Evolutionary conservation across 1,284 basidiomycete species (phyloP), one percentile per base, ranked within the genome.

Genomic region (Pisolithus thermaeus): DNA sequence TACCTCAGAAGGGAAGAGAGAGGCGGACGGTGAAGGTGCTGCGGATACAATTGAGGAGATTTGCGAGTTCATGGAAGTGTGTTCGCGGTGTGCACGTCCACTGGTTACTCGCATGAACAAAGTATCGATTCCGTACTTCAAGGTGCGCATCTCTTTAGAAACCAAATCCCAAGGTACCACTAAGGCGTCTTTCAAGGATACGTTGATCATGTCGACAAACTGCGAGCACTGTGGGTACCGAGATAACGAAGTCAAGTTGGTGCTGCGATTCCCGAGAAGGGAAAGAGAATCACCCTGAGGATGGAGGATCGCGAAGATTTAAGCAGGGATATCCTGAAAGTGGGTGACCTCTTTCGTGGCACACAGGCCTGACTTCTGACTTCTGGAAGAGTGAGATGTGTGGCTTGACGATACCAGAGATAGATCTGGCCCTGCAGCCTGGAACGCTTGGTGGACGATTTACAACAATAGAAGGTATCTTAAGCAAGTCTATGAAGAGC

Each of bases 171-270:
- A 27, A 25, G 22, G 45, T 8, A 8, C 18, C 42, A n/a, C 39
- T 23, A 22, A 38, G 4, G 7, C 36, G 11, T 12, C 49, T 25
- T n/a, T 35, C 28, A 56, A 94, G 90, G 94, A 99, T 64, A 89
- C 96, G 54, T 75, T 99, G 56, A 95, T 99, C 72, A 99, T 99
- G 96, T 97, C 95, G 25, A 96, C 95, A 25, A 97, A 97, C 66
- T 99, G 97, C 70, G 91, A 93, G 51, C 71, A 75, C 51, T 99
- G 96, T 69, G 96, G 96, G 1, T 99, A 98, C 72, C 80, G 92
- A 58, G 96, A 99, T 72, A 98, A 97, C 66, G 96, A 99, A 73
- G 90, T 99, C 64, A 99, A 99, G 70, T 91, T 7, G 93, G 96
- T 23, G 75, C 87, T 1, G 92, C 93, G 1, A 92, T 97, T 51